phyloP scores from a whole-genome alignment of 2,329 filamentous ascomycete species.

The Microdochium paspali region DNA sequence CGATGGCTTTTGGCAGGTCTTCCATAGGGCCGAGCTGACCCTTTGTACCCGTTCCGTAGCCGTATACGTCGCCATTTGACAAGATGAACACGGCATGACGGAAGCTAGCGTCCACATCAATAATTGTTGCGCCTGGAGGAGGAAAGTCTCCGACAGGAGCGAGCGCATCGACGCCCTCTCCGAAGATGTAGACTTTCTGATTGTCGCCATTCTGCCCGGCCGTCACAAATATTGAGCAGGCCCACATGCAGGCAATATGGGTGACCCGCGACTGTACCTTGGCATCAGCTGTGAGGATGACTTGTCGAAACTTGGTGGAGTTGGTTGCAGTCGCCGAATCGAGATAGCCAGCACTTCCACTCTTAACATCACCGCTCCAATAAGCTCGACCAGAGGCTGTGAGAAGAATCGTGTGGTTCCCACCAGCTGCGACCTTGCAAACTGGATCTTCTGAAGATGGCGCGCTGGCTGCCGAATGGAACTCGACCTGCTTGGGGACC shows the following conservation, averaged over 20 bases:
- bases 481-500: constrained; percentile 52
- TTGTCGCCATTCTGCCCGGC: constrained; percentile 30
- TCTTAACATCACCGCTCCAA: constrained; percentile 51
- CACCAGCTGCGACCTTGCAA: constrained; percentile 49
- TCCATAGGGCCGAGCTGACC: constrained; percentile 62
- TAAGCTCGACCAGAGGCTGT: constrained; percentile 50
- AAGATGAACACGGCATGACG: constrained; percentile 69
- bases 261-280: constrained; percentile 27
- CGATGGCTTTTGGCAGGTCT: constrained; percentile 19
- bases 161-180: constrained; percentile 69
- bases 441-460: constrained; percentile 18
- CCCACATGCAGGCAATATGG: constrained; percentile 68
- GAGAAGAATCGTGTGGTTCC: constrained; percentile 78
- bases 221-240: constrained; percentile 55
- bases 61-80: constrained; percentile 67
- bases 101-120: constrained; percentile 63
- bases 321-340: constrained; percentile 7
- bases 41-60: constrained; percentile 83
- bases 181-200: constrained; percentile 47
- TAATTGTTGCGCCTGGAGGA: constrained; percentile 44
- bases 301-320: not conserved
- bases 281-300: constrained; percentile 13
- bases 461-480: constrained; percentile 19
- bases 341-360: constrained; percentile 43
- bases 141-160: constrained; percentile 44